Base-by-base conservation (phyloP, 176 grass and related monocot species). In the Dendrocalamus sinicus region DNA sequence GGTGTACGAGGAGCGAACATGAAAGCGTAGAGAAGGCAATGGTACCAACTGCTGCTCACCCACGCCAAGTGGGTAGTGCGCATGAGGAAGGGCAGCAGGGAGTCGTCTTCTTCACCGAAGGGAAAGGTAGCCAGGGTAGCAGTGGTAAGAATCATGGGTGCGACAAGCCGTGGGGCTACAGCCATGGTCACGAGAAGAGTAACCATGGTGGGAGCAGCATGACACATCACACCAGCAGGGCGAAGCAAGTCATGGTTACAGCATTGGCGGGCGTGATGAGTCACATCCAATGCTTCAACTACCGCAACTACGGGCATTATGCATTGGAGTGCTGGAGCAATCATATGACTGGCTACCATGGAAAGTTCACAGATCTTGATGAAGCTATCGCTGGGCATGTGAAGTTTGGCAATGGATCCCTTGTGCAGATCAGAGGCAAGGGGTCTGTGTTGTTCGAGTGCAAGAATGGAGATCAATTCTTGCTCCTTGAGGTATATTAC, bases 361-460 rank as follows among this genome's bases (percentile, higher is more conserved):
- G 1, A 0, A 72, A 72, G 4, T 72, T 72, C 9, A n/a, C 4
- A 1, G n/a, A 47, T 0, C 7, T 72, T 1, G 44, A 72, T 1
- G 2, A 59, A 9, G 20, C 7, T 3, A 9, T 59, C 55, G 9
- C 7, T 0, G 58, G 58, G 0, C 1, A 12, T 16, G 58, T 61
- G 8, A 10, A 7, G 10, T 12, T 61, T 11, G 58, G 58, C 0
- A 22, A 61, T 61, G 58, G 58, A 5, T 62, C 60, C 0, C 10
- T 8, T 12, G 60, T 62, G 3, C n/a, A 62, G 10, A 62, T 62
- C 3, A 26, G 2, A 5, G 60, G 60, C 10, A 62, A 62, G n/a
- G 60, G n/a, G 3, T 4, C 59, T 0, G 0, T 62, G 2, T 0
- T 62, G 0, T 62, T 62, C n/a, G 0, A 62, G 0, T 28, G n/a